These are phyloP conservation scores for Kodamaea sagamina DNA, from an alignment of 805 yeast genomes.

Conservation along the genomic window DNA sequence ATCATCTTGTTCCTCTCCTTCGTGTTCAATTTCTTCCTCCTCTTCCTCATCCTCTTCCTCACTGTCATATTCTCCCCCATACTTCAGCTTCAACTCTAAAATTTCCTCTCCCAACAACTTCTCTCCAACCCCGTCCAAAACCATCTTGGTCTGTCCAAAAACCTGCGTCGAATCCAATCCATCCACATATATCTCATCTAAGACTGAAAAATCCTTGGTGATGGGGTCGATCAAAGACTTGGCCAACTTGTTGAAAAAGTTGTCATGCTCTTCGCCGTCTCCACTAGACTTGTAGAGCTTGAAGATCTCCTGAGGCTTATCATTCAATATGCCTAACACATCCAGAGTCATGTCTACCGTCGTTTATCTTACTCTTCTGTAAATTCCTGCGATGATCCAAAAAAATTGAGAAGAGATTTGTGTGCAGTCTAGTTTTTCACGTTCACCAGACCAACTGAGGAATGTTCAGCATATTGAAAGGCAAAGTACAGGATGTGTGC, in stretches of 20 bases:
- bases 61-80: constrained; percentile 18
- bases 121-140: constrained; percentile 76
- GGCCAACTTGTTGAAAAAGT: constrained; percentile 34
- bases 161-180: constrained; percentile 90
- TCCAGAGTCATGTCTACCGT: constrained; percentile 22
- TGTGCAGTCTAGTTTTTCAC: not conserved
- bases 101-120: constrained; percentile 58
- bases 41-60: constrained; percentile 22
- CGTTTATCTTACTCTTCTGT: not conserved
- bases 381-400: constrained; percentile 8
- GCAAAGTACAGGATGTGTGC: not conserved
- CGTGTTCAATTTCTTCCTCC: constrained; percentile 11
- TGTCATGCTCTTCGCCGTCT: constrained; percentile 12
- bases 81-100: constrained; percentile 46
- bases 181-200: constrained; percentile 80
- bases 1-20: constrained; percentile 17
- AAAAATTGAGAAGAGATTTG: constrained; percentile 5
- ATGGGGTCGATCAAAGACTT: constrained; percentile 62
- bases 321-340: constrained; percentile 23
- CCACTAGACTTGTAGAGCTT: constrained; percentile 19
- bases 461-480: not conserved
- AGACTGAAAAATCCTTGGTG: constrained; percentile 54
- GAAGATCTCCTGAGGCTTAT: constrained; percentile 29
- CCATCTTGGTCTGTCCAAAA: constrained; percentile 89
- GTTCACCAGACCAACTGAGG: not conserved